These are phyloP conservation scores for Calocera viscosa DNA, from an alignment of 768 basidiomycete species.

Conservation along the genomic window DNA sequence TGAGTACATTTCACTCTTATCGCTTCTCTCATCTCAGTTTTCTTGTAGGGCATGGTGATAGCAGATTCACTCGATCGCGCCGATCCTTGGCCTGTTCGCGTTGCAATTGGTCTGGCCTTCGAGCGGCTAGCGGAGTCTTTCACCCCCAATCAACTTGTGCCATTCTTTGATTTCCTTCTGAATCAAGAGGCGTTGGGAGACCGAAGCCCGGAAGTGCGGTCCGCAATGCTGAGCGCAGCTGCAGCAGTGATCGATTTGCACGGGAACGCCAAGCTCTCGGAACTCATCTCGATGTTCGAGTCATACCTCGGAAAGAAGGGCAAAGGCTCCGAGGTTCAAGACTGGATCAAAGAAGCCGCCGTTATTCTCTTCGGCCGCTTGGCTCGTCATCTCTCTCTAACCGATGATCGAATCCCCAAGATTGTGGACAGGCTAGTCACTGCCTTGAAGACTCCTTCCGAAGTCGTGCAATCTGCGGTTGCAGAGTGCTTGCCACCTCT, in stretches of 20 bases:
- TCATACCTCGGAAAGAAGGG: constrained; percentile 41
- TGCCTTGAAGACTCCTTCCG: constrained; percentile 84
- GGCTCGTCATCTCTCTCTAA: constrained; percentile 69
- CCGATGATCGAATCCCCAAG: constrained; percentile 61
- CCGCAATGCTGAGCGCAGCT: constrained; percentile 78
- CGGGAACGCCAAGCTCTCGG: constrained; percentile 56
- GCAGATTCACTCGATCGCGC: constrained; percentile 69
- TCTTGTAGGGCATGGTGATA: constrained; percentile 79
- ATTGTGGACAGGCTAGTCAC: constrained; percentile 80
- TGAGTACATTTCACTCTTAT: constrained; percentile 29
- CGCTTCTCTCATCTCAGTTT: constrained; percentile 8
- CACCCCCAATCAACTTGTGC: constrained; percentile 43
- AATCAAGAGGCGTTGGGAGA: constrained; percentile 82
- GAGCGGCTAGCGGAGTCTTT: constrained; percentile 55
- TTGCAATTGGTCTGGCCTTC: constrained; percentile 60
- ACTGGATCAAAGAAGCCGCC: constrained; percentile 87
- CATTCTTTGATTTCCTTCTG: constrained; percentile 78
- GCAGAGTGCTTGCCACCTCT: constrained; percentile 89
- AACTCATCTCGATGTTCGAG: constrained; percentile 74
- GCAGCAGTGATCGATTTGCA: constrained; percentile 70
- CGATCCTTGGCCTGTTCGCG: constrained; percentile 79
- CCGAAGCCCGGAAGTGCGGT: constrained; percentile 63
- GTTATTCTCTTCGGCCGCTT: constrained; percentile 89
- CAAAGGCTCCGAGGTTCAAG: constrained; percentile 50
- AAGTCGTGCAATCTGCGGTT: constrained; percentile 92